phyloP scores from a whole-genome alignment of 768 basidiomycete species.

The Phylloporus rhodoxanthus region DNA sequence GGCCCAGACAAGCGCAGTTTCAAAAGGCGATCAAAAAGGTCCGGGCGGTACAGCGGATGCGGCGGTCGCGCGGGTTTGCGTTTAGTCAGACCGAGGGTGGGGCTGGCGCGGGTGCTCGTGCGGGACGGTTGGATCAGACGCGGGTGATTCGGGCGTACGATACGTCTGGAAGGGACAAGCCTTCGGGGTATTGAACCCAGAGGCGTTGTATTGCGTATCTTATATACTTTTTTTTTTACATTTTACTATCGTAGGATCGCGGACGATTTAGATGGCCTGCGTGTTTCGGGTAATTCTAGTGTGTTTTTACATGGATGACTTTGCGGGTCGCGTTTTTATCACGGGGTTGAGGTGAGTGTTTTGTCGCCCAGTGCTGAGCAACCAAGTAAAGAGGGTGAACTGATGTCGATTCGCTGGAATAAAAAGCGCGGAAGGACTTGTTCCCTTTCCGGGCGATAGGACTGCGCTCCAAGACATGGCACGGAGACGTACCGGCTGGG shows the following conservation, averaged over 20 bases:
- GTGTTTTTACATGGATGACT: too few relatives aligned
- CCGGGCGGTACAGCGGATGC: slow-evolving; percentile 95
- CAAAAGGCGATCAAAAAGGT: slow-evolving; percentile 99
- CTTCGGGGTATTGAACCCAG: slow-evolving; percentile 61
- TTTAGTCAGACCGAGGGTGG: slow-evolving; percentile 95
- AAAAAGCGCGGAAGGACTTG: too few relatives aligned
- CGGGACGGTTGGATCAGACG: slow-evolving; percentile 69
- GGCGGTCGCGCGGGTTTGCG: slow-evolving; percentile 93
- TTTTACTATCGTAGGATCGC: background rate
- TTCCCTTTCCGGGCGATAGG: too few relatives aligned
- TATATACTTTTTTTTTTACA: background rate
- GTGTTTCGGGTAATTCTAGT: background rate
- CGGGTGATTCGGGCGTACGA: slow-evolving; percentile 82
- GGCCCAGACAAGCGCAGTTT: slow-evolving; percentile 98
- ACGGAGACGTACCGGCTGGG: too few relatives aligned
- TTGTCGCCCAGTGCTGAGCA: too few relatives aligned
- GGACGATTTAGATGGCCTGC: background rate
- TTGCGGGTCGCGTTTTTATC: too few relatives aligned
- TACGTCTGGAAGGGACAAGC: slow-evolving; percentile 68
- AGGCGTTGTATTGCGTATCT: background rate
- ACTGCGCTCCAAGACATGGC: too few relatives aligned
- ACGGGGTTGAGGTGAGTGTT: too few relatives aligned
- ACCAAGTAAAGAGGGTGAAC: too few relatives aligned
- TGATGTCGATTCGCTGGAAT: too few relatives aligned
- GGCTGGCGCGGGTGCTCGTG: slow-evolving; percentile 12